These are phyloP conservation scores for Lepidium sativum DNA, from an alignment of 345 rosid genomes.

Conservation along the genomic window DNA sequence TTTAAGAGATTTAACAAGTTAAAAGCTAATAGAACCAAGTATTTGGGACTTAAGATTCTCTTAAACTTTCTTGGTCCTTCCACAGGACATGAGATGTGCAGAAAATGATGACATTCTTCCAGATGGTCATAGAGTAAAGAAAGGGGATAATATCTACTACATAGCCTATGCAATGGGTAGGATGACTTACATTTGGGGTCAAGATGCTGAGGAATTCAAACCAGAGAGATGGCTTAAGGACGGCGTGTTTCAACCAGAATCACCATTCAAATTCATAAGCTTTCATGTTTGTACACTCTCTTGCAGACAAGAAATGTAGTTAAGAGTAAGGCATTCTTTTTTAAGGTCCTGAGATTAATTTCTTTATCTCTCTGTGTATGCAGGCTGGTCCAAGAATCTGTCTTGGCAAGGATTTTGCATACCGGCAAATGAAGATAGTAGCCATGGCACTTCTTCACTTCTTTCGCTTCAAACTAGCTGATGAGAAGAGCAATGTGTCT, in stretches of 20 bases:
- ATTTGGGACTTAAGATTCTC: background rate
- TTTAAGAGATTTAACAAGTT: background rate
- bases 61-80: background rate
- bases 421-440: conserved; percentile 69
- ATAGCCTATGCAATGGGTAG: conserved; percentile 74
- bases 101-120: conserved; percentile 62
- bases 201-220: conserved; percentile 52
- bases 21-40: background rate
- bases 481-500: conserved; percentile 28
- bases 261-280: conserved; percentile 61
- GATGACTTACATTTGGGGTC: conserved; percentile 70
- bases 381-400: conserved; percentile 88
- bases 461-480: conserved; percentile 50
- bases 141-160: conserved; percentile 54
- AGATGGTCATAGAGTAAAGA: conserved; percentile 49
- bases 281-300: conserved; percentile 40
- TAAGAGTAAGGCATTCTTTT: background rate
- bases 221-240: conserved; percentile 76
- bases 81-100: conserved; percentile 55
- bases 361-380: background rate
- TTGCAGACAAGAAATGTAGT: background rate
- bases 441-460: conserved; percentile 47
- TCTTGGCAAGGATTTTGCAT: conserved; percentile 67
- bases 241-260: conserved; percentile 55
- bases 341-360: background rate